Conservation (phyloP, 2,329 filamentous ascomycete genomes). For the Stachybotrys chlorohalonatus region DNA sequence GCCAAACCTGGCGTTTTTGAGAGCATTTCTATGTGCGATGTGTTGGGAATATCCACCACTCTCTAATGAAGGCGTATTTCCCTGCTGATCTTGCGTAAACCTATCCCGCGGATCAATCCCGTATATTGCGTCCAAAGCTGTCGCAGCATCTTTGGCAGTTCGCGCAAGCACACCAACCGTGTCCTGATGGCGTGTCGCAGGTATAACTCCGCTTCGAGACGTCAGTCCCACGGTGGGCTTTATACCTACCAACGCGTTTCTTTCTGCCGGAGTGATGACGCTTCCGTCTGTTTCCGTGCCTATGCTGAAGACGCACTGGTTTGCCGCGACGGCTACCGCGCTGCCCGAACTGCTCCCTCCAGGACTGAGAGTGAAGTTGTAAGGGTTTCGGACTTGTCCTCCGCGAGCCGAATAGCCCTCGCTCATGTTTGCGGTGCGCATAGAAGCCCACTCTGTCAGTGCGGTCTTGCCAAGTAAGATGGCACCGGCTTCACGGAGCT, state of each 20-base stretch:
- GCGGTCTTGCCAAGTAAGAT: slow-evolving; percentile 63
- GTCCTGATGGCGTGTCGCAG: slow-evolving; percentile 59
- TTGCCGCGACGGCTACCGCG: slow-evolving; percentile 54
- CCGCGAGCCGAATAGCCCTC: slow-evolving; percentile 59
- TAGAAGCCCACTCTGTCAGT: slow-evolving; percentile 66
- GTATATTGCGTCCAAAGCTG: slow-evolving; percentile 59
- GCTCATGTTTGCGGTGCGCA: slow-evolving; percentile 58
- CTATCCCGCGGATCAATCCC: slow-evolving; percentile 56
- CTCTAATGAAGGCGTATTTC: slow-evolving; percentile 34
- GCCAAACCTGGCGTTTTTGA: slow-evolving; percentile 57
- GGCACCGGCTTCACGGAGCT: slow-evolving; percentile 56
- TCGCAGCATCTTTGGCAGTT: slow-evolving; percentile 59
- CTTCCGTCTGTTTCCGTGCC: slow-evolving; percentile 69
- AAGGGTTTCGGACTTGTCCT: slow-evolving; percentile 55
- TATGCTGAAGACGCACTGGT: slow-evolving; percentile 53
- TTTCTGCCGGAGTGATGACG: slow-evolving; percentile 62
- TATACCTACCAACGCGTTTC: slow-evolving; percentile 61
- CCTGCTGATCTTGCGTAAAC: slow-evolving; percentile 51
- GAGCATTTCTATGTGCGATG: slow-evolving; percentile 40
- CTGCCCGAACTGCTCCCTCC: slow-evolving; percentile 62
- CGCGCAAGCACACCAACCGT: slow-evolving; percentile 59
- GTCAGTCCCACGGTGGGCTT: slow-evolving; percentile 70
- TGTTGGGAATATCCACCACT: slow-evolving; percentile 46
- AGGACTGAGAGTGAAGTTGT: slow-evolving; percentile 60
- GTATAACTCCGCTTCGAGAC: slow-evolving; percentile 54